These are phyloP conservation scores for Skeletonema costatum DNA, from an alignment of 108 stramenopile genomes.

Conservation along the genomic window DNA sequence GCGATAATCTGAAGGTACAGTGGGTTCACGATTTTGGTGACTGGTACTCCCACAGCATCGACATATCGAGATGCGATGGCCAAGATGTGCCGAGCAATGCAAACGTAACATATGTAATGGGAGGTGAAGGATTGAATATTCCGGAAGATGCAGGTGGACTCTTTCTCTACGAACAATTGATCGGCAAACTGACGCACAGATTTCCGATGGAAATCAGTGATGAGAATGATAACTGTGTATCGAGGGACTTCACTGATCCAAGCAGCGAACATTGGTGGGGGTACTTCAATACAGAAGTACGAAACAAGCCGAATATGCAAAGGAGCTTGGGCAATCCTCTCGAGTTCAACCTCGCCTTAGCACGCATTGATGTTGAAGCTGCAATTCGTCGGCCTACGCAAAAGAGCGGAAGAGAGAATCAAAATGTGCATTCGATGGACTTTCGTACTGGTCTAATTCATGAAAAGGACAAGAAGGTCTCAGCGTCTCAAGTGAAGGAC, in stretches of 20 bases:
- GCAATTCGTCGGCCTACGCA: not conserved
- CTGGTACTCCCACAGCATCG: constrained; percentile 5
- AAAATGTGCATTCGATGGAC: not conserved
- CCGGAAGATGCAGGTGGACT: constrained; percentile 19
- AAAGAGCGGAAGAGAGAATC: not conserved
- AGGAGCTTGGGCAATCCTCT: constrained; percentile 2
- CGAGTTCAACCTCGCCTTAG: not conserved
- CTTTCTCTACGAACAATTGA: not conserved
- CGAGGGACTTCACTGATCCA: not conserved
- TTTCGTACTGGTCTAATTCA: not conserved
- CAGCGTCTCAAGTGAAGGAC: not conserved
- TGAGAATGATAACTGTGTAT: not conserved
- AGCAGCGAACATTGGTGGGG: constrained; percentile 15
- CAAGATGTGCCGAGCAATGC: not conserved
- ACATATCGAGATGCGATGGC: constrained; percentile 4
- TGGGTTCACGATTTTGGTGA: constrained; percentile 17
- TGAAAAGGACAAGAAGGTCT: not conserved
- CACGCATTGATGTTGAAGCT: not conserved
- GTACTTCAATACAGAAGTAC: constrained; percentile 2
- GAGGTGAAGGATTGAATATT: not conserved
- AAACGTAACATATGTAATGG: not conserved
- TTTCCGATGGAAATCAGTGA: not conserved
- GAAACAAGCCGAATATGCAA: constrained; percentile 7
- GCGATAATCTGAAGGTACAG: not conserved
- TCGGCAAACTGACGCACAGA: constrained; percentile 3